Evolutionary conservation across 768 basidiomycete species (phyloP), one percentile per base, ranked within the genome.

Genomic region (Mycena sanguinolenta): DNA sequence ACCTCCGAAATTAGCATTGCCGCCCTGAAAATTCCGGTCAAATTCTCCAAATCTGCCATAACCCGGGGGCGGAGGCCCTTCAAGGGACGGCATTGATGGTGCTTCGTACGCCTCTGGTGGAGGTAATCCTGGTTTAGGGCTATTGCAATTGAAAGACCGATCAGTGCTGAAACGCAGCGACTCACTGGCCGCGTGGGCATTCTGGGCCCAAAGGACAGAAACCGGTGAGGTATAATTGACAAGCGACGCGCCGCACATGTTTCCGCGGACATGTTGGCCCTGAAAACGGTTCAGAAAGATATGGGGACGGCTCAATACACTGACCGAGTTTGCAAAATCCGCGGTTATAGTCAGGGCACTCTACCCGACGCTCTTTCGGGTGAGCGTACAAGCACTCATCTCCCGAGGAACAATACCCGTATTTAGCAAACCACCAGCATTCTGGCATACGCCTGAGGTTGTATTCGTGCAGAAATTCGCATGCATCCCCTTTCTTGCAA

Each of bases 401-500:
- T 65, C 98, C 97, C 23, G 96, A 92, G 28, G 95, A 95, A 80
- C 98, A 99, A 81, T 96, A 99, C 19, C 98, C 98, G 76, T 96
- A 97, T 80, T 97, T 98, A 60, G 95, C 95, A 80, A 91, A 98
- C 96, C 96, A 99, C 92, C 96, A 98, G 77, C 98, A 99, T 79
- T 98, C 95, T 8, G 98, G 98, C 97, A 99, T 99, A 70, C 95
- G 92, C 68, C 98, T 85, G 59, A 99, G 87, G 79, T 99, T 98
- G 85, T 98, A 99, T 83, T 99, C 98, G 82, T 99, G 98, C 78
- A 99, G 87, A 81, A 99, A 99, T 83, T 99, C 98, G 83, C 98
- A 99, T 28, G 93, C 92, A 78, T 97, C 94, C 62, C 96, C 97
- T 81, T 99, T 99, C 84, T 99, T 99, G 83, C 98, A 99, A 21